phyloP scores from a whole-genome alignment of 495 filamentous ascomycete species.

The Penicillium cataractarum region DNA sequence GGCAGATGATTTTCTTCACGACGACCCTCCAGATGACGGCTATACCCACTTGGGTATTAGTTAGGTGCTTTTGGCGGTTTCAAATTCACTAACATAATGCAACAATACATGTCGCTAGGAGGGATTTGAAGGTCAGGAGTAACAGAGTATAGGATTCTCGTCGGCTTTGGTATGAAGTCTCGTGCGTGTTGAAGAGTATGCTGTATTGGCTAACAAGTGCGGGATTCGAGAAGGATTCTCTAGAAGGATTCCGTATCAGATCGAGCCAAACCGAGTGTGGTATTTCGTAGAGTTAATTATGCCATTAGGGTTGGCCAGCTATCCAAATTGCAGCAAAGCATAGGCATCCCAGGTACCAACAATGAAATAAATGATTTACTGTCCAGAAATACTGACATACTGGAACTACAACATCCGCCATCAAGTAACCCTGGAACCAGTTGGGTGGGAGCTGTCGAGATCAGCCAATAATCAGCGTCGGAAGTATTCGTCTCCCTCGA shows the following conservation, averaged over 20 bases:
- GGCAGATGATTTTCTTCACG: slow-evolving; percentile 25
- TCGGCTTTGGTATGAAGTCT: not conserved
- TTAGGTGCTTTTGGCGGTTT: slow-evolving; percentile 1
- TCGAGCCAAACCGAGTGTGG: not conserved
- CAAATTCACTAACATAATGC: not conserved
- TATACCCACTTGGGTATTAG: slow-evolving; percentile 3
- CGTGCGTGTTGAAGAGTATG: too few relatives aligned
- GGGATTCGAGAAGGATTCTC: too few relatives aligned
- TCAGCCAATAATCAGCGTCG: slow-evolving; percentile 3
- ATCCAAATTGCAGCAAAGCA: not conserved
- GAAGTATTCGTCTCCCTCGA: not conserved
- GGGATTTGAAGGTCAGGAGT: not conserved
- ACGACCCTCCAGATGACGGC: slow-evolving; percentile 1
- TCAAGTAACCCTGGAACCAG: slow-evolving; percentile 1
- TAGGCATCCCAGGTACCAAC: too few relatives aligned
- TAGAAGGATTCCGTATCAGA: not conserved
- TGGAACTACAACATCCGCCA: not conserved
- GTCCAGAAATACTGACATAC: not conserved
- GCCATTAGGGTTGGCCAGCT: too few relatives aligned
- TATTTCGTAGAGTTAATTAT: not conserved
- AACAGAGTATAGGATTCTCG: too few relatives aligned
- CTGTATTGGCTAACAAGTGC: too few relatives aligned
- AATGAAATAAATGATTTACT: too few relatives aligned
- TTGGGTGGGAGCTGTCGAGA: not conserved
- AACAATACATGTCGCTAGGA: not conserved